Evolutionary conservation across 371 early-diverging fungal species (phyloP), one percentile per base, ranked within the genome.

Genomic region (Entomophthora muscae): DNA sequence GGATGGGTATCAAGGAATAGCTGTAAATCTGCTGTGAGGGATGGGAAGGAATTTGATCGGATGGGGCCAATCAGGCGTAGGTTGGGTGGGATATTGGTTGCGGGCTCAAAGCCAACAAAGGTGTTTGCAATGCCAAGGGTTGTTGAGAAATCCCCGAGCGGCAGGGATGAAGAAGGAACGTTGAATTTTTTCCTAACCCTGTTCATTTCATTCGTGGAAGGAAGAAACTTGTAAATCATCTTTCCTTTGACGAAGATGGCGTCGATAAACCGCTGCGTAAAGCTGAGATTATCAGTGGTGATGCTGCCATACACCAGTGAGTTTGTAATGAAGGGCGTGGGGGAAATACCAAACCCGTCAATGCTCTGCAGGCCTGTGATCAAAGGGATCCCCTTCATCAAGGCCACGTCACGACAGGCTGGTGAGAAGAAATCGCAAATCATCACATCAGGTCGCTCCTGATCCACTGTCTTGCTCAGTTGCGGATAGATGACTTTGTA

Each of bases 1-100:
- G 27, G 17, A 42, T 53, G 53, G 3, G 31, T 42, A 57, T 64
- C 53, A 17, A 64, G 21, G 52, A 64, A 64, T 24, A 27, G 17
- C 2, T 52, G 26, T 26, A 64, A 52, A 3, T 58, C 33, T 1
- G 21, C 1, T 7, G 10, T 1, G 29, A 64, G 53, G n/a, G 53
- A 3, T 24, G 3, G 30, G 23, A 52, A 42, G 24, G 33, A 7
- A 28, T 64, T 17, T 1, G 58, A 51, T 1, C 57, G 24, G 3
- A 55, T 30, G 1, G 65, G 65, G 3, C 65, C 65, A 32, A 64
- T 53, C 10, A 51, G 10, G 22, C 29, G 26, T 23, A 57, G 3
- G 23, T 57, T 58, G 12, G 63, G 52, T n/a, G 52, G 51, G 3
- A 64, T 24, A 27, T 21, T 13, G 23, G n/a, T 13, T 17, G 64